Evolutionary conservation across 768 basidiomycete species (phyloP), one percentile per base, ranked within the genome.

Genomic region (Terana coerulea): DNA sequence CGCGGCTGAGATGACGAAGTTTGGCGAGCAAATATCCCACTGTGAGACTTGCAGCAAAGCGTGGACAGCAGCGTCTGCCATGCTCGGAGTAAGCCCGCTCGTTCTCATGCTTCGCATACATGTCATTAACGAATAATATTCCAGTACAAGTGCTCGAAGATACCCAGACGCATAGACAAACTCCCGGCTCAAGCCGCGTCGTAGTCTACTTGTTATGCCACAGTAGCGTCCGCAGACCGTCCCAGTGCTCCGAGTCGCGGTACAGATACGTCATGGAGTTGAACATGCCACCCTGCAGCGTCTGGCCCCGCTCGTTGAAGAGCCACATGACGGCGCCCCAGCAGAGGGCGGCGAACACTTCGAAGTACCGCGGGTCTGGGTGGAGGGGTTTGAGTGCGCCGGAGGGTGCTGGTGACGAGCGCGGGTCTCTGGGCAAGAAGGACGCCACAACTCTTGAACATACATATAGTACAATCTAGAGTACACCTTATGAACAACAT

Each of bases 261-360:
- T 98, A 99, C 33, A 99, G 76, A 69, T 98, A 99, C 51, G 78
- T 81, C 95, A 97, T 98, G 15, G 88, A 90, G 72, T 82, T 91
- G 74, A 92, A 93, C 92, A 98, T 91, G 51, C 95, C 97, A 15
- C 92, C 91, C 62, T 98, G 94, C 54, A 99, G 83, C n/a, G 84
- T 85, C 70, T 98, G 87, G 43, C 89, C 83, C 19, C 81, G 76
- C 67, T 97, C 76, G 62, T 84, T 77, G 78, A 95, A 98, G 54
- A 97, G 72, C 80, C 88, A 99, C 95, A 99, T 98, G 40, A 98
- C 95, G 7, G 87, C 79, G 37, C 92, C 97, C 97, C 97, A 98
- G 28, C 86, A 79, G 12, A 98, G 59, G 0, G 94, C 91, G 3
- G 94, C 89, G 55, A 95, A 93, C 39, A 89, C 63, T 1, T 88